phyloP scores from a whole-genome alignment of 768 basidiomycete genomes.

The Tylopilus vinaceipallidus region DNA sequence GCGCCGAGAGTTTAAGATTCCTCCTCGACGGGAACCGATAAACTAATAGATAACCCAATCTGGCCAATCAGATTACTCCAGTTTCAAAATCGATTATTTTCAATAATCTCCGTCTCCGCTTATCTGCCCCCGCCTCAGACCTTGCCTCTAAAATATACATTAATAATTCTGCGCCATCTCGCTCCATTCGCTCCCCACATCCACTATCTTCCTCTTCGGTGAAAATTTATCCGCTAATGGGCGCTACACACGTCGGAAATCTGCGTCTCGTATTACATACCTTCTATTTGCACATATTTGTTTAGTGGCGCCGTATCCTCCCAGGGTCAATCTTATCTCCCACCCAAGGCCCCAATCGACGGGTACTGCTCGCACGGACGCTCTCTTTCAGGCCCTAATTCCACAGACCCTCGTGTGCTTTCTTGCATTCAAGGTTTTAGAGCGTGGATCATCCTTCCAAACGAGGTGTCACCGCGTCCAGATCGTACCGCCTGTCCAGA shows the following conservation, averaged over 20 bases:
- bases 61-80: slow-evolving; percentile 35
- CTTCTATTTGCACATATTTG: slow-evolving; percentile 22
- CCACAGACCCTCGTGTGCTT: neutral
- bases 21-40: slow-evolving; percentile 37
- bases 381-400: neutral
- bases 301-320: slow-evolving; percentile 24
- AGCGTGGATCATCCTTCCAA: neutral
- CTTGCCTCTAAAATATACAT: neutral
- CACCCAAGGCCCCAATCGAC: slow-evolving; percentile 5
- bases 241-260: slow-evolving; percentile 29
- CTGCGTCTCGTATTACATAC: slow-evolving; percentile 31
- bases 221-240: slow-evolving; percentile 31
- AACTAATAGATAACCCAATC: slow-evolving; percentile 39
- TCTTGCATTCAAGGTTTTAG: slow-evolving; percentile 17
- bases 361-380: neutral
- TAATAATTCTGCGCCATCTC: neutral
- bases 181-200: neutral
- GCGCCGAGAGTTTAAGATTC: slow-evolving; percentile 35
- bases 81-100: slow-evolving; percentile 25
- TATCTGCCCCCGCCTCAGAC: slow-evolving; percentile 2
- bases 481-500: neutral
- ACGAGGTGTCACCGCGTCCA: neutral
- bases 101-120: slow-evolving; percentile 12
- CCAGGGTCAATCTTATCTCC: slow-evolving; percentile 35
- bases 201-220: slow-evolving; percentile 12